Base-by-base conservation (phyloP, 1,284 basidiomycete species). In the Malassezia equina region DNA sequence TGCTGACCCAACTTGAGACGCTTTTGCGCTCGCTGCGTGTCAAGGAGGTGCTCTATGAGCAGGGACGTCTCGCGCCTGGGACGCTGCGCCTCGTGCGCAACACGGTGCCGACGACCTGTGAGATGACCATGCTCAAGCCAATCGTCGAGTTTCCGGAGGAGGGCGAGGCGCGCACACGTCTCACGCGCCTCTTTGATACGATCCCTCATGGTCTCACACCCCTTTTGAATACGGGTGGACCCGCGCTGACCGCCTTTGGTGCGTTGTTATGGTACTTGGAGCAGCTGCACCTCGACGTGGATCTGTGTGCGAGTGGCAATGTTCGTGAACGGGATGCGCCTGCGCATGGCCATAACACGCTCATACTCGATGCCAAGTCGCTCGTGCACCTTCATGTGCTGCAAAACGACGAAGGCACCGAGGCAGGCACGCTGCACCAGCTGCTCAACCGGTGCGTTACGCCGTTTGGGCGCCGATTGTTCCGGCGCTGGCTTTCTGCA, bases 21-120 rank as follows among this genome's bases (percentile, higher is more conserved):
- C 78, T 95, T 69, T 83, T 98, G 76, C 81, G 93, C 56, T 91
- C 95, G 70, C 78, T 96, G 51, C 80, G 90, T 47, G 88, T 90
- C 1, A 95, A 95, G 76, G 94, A 98, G 74, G 77, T 96, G 23
- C 76, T 99, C 9, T 89, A 88, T 73, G 88, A 86, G 50, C 95
- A 94, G 82, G 90, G 86, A 58, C 45, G 72, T 50, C 53, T 75
- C 17, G 54, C 66, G 3, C 52, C 58, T 25, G 27, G 49, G 11
- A 69, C 62, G 7, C 59, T 69, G 24, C 63, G 70, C 6, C 56
- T 70, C 29, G 52, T 72, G 9, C 63, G 64, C 49, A 70, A 69
- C 49, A 63, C 51, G 9, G 51, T 67, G n/a, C 62, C 65, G 2
- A 51, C 47, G 34, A 62, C 55, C 11, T 72, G 71, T 48, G 64